phyloP scores from a whole-genome alignment of 257 asterid species.

The Solanum sparsipilum region DNA sequence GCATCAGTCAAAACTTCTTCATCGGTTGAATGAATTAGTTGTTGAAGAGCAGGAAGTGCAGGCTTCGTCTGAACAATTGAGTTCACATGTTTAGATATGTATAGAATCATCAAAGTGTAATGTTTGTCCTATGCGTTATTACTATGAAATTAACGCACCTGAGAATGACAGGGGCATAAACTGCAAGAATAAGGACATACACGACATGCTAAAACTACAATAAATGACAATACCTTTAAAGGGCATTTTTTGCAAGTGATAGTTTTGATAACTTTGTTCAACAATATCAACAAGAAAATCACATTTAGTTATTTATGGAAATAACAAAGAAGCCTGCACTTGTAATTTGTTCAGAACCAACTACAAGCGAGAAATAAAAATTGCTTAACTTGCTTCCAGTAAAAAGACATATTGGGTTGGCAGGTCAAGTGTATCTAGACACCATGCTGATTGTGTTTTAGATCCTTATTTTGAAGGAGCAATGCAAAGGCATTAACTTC shows the following conservation, averaged over 20 bases:
- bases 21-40: not conserved
- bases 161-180: not conserved
- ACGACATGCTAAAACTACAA: not conserved
- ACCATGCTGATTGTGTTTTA: not conserved
- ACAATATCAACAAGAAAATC: not conserved
- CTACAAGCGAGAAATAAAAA: not conserved
- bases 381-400: not conserved
- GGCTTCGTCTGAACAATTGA: slow-evolving; percentile 52
- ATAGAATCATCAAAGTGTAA: not conserved
- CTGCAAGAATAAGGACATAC: not conserved
- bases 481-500: not conserved
- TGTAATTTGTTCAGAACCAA: not conserved
- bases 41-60: slow-evolving; percentile 48
- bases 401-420: not conserved
- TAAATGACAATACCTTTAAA: not conserved
- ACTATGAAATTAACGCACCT: not conserved
- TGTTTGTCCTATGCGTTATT: not conserved
- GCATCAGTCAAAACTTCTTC: slow-evolving; percentile 7
- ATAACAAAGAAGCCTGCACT: not conserved
- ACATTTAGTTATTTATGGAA: not conserved
- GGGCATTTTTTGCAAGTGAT: not conserved
- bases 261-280: not conserved
- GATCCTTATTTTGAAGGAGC: not conserved
- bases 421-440: not conserved
- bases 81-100: not conserved